Conservation (phyloP, 495 filamentous ascomycete genomes). For the Thermothielavioides terrestris region DNA sequence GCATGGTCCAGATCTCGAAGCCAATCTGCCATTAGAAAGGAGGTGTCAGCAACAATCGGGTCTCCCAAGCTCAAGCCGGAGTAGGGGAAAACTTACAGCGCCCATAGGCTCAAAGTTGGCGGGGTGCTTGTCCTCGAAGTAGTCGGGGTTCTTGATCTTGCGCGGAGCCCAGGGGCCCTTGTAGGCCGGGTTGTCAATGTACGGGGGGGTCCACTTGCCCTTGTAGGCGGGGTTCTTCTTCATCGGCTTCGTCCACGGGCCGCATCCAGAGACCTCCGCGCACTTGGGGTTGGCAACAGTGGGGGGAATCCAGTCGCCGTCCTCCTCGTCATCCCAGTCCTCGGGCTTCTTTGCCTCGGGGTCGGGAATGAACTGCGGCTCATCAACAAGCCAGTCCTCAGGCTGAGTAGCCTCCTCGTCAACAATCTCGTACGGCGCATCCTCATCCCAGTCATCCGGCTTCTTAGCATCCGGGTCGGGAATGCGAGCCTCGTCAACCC, state of each 20-base stretch:
- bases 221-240: slow-evolving; percentile 97
- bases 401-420: slow-evolving; percentile 89
- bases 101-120: slow-evolving; percentile 97
- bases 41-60: slow-evolving; percentile 3
- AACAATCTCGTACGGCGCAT: slow-evolving; percentile 89
- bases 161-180: slow-evolving; percentile 91
- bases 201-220: slow-evolving; percentile 93
- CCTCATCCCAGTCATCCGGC: slow-evolving; percentile 99
- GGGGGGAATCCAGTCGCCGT: slow-evolving; percentile 97
- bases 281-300: slow-evolving; percentile 94
- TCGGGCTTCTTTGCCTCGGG: slow-evolving; percentile 98
- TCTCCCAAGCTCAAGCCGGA: background rate
- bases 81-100: slow-evolving; percentile 58
- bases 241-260: slow-evolving; percentile 83
- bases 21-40: slow-evolving; percentile 67
- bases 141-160: slow-evolving; percentile 95
- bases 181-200: slow-evolving; percentile 97
- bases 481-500: slow-evolving; percentile 90
- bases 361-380: slow-evolving; percentile 78
- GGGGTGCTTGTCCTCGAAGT: slow-evolving; percentile 96
- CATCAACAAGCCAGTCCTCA: slow-evolving; percentile 93
- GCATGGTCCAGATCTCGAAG: slow-evolving; percentile 99
- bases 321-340: slow-evolving; percentile 99
- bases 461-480: slow-evolving; percentile 89
- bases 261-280: slow-evolving; percentile 85